These are phyloP conservation scores for Westerdykella ornata DNA, from an alignment of 2,329 filamentous ascomycete species.

Conservation along the genomic window DNA sequence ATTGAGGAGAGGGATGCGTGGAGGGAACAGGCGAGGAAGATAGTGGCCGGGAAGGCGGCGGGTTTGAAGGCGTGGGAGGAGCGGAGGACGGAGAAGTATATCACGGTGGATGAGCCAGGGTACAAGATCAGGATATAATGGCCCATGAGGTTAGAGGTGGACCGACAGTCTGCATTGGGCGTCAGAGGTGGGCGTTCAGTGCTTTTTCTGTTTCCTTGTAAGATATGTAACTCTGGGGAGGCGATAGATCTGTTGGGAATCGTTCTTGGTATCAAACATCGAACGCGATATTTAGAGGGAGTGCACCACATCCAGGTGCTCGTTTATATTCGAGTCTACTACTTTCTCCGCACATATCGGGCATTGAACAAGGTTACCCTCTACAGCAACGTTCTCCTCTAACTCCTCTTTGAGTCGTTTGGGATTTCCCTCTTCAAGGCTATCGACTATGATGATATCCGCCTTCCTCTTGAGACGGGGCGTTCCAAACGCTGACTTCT, in stretches of 20 bases:
- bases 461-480: slow-evolving; percentile 8
- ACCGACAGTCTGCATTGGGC: background rate
- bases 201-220: background rate
- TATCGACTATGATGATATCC: slow-evolving; percentile 5
- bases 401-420: slow-evolving; percentile 14
- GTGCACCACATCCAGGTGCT: slow-evolving; percentile 36
- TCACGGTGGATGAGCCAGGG: slow-evolving; percentile 1
- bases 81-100: slow-evolving; percentile 14
- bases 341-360: slow-evolving; percentile 35
- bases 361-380: slow-evolving; percentile 27
- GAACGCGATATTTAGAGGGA: slow-evolving; percentile 5
- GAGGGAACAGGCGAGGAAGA: slow-evolving; percentile 37
- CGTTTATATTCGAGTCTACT: slow-evolving; percentile 32
- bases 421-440: slow-evolving; percentile 5
- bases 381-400: slow-evolving; percentile 12
- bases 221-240: background rate
- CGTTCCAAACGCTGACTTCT: slow-evolving; percentile 2
- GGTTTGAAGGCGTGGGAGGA: slow-evolving; percentile 33
- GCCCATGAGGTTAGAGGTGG: background rate
- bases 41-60: slow-evolving; percentile 34
- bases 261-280: background rate
- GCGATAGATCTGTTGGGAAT: background rate
- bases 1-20: slow-evolving; percentile 30
- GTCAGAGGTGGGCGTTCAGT: background rate
- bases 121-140: slow-evolving; percentile 5